phyloP scores from a whole-genome alignment of 1,284 basidiomycete genomes.

The Moesziomyces globuligerus region DNA sequence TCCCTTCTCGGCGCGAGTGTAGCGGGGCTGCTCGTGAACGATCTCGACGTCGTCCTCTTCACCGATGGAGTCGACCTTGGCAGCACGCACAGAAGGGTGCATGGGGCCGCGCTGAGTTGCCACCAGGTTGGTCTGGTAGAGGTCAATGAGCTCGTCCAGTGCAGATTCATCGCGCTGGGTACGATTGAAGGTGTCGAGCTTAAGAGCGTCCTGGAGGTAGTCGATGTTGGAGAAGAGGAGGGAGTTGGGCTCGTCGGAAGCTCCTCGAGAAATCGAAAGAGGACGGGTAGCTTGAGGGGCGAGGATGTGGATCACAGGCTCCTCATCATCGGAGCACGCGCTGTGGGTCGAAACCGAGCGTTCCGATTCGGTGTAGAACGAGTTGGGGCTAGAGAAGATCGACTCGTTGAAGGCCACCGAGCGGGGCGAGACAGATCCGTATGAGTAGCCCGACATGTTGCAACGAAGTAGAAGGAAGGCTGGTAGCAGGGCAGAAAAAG shows the following conservation, averaged over 20 bases:
- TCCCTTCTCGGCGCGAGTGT: slow-evolving; percentile 36
- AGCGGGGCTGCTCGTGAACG: slow-evolving; percentile 34
- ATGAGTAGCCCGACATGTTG: slow-evolving; percentile 32
- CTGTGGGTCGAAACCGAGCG: slow-evolving; percentile 24
- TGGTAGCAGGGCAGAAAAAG: background rate
- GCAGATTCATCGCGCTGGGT: slow-evolving; percentile 8
- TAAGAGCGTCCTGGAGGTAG: slow-evolving; percentile 40
- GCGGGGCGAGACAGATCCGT: slow-evolving; percentile 37
- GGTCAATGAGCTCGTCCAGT: slow-evolving; percentile 32
- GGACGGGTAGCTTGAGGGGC: slow-evolving; percentile 21
- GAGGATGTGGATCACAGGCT: slow-evolving; percentile 12
- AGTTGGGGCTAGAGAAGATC: slow-evolving; percentile 31
- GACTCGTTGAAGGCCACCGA: slow-evolving; percentile 33
- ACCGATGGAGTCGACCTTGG: slow-evolving; percentile 34
- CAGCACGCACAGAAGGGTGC: slow-evolving; percentile 1
- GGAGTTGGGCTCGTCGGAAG: slow-evolving; percentile 1
- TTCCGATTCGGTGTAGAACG: slow-evolving; percentile 27
- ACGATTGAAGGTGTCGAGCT: slow-evolving; percentile 20
- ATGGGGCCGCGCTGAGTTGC: slow-evolving; percentile 6
- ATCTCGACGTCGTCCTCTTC: slow-evolving; percentile 39
- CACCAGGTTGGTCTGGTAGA: slow-evolving; percentile 28
- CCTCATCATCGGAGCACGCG: slow-evolving; percentile 28
- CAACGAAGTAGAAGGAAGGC: background rate
- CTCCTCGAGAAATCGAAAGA: slow-evolving; percentile 3
- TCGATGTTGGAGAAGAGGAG: slow-evolving; percentile 24